These are phyloP conservation scores for Fusarium keratoplasticum DNA, from an alignment of 2,329 filamentous ascomycete species.

Conservation along the genomic window DNA sequence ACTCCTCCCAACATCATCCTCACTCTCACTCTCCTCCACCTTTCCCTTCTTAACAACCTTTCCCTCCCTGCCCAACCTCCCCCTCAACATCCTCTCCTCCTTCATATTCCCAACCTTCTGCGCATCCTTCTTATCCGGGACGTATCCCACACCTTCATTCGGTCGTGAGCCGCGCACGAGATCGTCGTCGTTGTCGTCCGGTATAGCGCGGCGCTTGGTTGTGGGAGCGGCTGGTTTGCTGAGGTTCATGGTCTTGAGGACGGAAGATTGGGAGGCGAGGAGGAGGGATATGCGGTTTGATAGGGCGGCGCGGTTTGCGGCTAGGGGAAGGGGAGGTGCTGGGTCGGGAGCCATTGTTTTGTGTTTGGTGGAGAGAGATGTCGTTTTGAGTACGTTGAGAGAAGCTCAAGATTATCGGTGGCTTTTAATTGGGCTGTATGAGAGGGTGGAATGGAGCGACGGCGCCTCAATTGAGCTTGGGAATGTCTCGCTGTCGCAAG, in stretches of 20 bases:
- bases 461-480: neutral
- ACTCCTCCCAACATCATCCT: slow-evolving; percentile 52
- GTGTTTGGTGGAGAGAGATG: neutral
- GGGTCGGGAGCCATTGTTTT: slow-evolving; percentile 37
- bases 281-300: slow-evolving; percentile 58
- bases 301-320: slow-evolving; percentile 52
- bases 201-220: slow-evolving; percentile 1
- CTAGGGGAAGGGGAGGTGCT: slow-evolving; percentile 49
- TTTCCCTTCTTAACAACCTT: slow-evolving; percentile 21
- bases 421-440: too few species aligned
- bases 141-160: slow-evolving; percentile 58
- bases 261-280: slow-evolving; percentile 49
- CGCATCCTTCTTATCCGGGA: slow-evolving; percentile 40
- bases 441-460: too few species aligned
- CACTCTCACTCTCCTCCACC: slow-evolving; percentile 49
- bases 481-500: neutral
- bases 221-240: slow-evolving; percentile 19
- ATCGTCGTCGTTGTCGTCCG: slow-evolving; percentile 44
- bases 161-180: slow-evolving; percentile 38
- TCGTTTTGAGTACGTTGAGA: neutral
- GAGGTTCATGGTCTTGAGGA: slow-evolving; percentile 49
- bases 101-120: slow-evolving; percentile 39
- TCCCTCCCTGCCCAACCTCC: slow-evolving; percentile 44
- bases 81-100: slow-evolving; percentile 48
- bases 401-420: neutral